Conservation (phyloP, 805 yeast species). For the Teunomyces atbi region DNA sequence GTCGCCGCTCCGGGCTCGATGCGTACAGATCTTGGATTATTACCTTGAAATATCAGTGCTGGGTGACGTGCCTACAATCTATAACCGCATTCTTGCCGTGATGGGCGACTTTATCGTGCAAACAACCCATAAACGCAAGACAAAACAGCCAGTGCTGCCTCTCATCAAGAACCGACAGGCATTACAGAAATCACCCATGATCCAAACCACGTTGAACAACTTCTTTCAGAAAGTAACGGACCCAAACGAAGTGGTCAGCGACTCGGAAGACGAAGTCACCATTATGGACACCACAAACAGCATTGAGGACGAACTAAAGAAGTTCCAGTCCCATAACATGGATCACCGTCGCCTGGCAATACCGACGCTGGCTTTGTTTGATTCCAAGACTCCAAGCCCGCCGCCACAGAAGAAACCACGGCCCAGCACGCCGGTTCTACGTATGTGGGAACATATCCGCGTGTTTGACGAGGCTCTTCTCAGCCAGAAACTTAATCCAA, state of each 20-base stretch:
- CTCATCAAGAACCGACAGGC: conserved; percentile 7
- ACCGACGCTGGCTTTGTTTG: not conserved
- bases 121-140: conserved; percentile 1
- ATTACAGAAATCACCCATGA: conserved; percentile 7
- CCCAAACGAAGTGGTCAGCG: conserved; percentile 20
- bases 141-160: conserved; percentile 4
- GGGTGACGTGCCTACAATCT: not conserved
- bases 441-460: conserved; percentile 11
- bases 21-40: conserved; percentile 12
- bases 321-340: conserved; percentile 15
- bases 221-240: conserved; percentile 8
- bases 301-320: conserved; percentile 19
- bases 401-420: not conserved
- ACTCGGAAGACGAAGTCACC: conserved; percentile 19
- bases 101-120: conserved; percentile 12
- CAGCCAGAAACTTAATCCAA: conserved; percentile 22
- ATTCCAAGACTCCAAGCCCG: not conserved
- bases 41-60: conserved; percentile 8
- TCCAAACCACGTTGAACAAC: conserved; percentile 9
- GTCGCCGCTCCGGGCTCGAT: conserved; percentile 20
- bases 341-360: conserved; percentile 5
- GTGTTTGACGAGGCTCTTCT: conserved; percentile 34
- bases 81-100: conserved; percentile 4
- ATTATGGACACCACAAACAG: conserved; percentile 6
- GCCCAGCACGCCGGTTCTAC: not conserved